A percentile compares a stretch with the other conserved stretches of the same genome.
Evolutionary conservation across 352 stramenopile species (phyloP).

Genomic region (Pythium brassicae): DNA sequence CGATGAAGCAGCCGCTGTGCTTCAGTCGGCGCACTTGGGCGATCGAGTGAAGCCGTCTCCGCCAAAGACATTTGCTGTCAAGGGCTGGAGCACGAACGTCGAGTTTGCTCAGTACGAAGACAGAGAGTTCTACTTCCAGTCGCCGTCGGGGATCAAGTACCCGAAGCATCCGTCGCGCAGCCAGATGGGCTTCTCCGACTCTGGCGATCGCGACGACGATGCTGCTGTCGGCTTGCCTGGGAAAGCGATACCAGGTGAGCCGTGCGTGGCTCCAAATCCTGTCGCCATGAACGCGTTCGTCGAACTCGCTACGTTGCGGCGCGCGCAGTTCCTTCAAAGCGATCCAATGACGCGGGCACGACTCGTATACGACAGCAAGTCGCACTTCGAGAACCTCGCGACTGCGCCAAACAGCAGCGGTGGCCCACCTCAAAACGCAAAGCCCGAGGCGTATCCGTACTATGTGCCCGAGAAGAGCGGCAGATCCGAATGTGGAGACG

Average conservation of each 20-base stretch:
- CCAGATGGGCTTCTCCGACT: not conserved
- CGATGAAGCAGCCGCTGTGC: not conserved
- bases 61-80: slow-evolving; percentile 5
- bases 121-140: slow-evolving; percentile 13
- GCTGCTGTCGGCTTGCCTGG: slow-evolving; percentile 12
- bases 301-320: slow-evolving; percentile 16
- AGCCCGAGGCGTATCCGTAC: slow-evolving; percentile 24
- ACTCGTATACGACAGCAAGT: slow-evolving; percentile 54
- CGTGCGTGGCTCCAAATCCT: slow-evolving; percentile 14
- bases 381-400: slow-evolving; percentile 9
- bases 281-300: slow-evolving; percentile 17
- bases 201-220: not conserved
- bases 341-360: slow-evolving; percentile 29
- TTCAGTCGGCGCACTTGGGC: not conserved
- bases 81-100: slow-evolving; percentile 3
- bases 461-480: slow-evolving; percentile 23
- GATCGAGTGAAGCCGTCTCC: not conserved
- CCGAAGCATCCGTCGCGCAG: slow-evolving; percentile 25
- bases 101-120: slow-evolving; percentile 10
- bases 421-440: slow-evolving; percentile 4
- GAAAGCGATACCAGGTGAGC: slow-evolving; percentile 13
- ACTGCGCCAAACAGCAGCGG: not conserved
- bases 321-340: slow-evolving; percentile 31
- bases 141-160: slow-evolving; percentile 7
- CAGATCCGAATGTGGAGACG: slow-evolving; percentile 14